Percentiles rank a stretch among this genome's conserved stretches.
Evolutionary conservation across 2,329 filamentous ascomycete genomes (phyloP).

Genomic region (Trichoderma gracile): DNA sequence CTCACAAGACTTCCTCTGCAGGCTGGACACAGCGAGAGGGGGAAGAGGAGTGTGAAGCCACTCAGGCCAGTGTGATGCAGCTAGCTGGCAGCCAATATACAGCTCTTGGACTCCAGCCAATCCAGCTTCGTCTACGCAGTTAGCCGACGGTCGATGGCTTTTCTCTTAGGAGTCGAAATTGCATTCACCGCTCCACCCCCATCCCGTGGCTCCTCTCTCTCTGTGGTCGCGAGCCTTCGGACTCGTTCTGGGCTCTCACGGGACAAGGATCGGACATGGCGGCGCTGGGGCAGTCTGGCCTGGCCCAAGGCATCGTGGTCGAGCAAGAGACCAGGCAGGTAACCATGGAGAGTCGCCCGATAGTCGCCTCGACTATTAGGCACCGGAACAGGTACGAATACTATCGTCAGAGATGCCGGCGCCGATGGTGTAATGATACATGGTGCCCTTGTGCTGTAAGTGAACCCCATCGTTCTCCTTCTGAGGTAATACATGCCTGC

Average conservation of each 20-base stretch:
- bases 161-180: neutral
- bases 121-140: neutral
- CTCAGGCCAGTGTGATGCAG: slow-evolving; percentile 15
- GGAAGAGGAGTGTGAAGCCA: neutral
- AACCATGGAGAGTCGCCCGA: neutral
- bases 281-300: slow-evolving; percentile 14
- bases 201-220: neutral
- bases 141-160: slow-evolving; percentile 11
- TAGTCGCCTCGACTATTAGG: neutral
- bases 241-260: slow-evolving; percentile 19
- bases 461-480: too few species aligned
- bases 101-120: neutral
- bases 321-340: neutral
- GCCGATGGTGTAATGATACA: too few species aligned
- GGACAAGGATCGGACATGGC: slow-evolving; percentile 14
- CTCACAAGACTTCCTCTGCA: neutral
- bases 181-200: slow-evolving; percentile 23
- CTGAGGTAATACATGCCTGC: too few species aligned
- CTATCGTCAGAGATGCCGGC: too few species aligned
- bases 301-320: neutral
- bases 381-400: neutral
- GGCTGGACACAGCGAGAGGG: neutral
- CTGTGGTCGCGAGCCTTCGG: neutral
- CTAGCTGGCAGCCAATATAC: slow-evolving; percentile 15
- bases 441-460: neutral